phyloP scores from a whole-genome alignment of 2,329 filamentous ascomycete species.

The Phaeosphaeriaceae sp. region DNA sequence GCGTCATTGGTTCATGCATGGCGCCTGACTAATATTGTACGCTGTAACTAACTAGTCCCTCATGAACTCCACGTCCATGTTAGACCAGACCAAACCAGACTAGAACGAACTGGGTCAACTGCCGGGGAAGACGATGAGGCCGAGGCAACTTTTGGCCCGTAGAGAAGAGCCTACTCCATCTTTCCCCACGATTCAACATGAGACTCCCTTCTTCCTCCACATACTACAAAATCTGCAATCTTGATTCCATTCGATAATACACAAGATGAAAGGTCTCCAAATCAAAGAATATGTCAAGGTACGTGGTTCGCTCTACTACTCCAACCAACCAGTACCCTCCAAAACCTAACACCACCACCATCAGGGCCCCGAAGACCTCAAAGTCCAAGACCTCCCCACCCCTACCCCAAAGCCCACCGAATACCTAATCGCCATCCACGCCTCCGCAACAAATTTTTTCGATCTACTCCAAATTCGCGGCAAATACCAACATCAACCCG shows the following conservation, averaged over 20 bases:
- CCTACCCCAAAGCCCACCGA: conserved; percentile 73
- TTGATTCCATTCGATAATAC: neutral
- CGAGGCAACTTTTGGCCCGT: conserved; percentile 22
- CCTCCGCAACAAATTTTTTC: conserved; percentile 94
- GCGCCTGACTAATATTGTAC: no score
- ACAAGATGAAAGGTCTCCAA: conserved; percentile 74
- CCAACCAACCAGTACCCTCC: conserved; percentile 10
- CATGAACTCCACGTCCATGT: no score
- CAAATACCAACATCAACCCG: conserved; percentile 92
- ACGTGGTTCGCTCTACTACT: conserved; percentile 24
- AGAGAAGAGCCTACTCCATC: conserved; percentile 1
- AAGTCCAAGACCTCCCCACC: conserved; percentile 74
- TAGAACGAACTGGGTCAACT: no score
- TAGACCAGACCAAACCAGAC: no score
- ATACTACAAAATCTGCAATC: no score
- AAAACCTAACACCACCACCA: conserved; percentile 6
- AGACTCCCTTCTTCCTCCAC: neutral
- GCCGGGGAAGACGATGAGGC: conserved; percentile 4
- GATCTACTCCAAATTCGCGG: conserved; percentile 94
- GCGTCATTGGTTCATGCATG: conserved; percentile 21
- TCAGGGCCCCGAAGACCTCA: conserved; percentile 79
- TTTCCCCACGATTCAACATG: conserved; percentile 1
- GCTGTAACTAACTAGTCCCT: conserved; percentile 2
- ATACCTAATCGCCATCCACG: conserved; percentile 87
- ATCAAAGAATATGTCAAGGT: conserved; percentile 77